Evolutionary conservation across 441 rosid genomes (phyloP).

Genomic region (Viola pubescens): DNA sequence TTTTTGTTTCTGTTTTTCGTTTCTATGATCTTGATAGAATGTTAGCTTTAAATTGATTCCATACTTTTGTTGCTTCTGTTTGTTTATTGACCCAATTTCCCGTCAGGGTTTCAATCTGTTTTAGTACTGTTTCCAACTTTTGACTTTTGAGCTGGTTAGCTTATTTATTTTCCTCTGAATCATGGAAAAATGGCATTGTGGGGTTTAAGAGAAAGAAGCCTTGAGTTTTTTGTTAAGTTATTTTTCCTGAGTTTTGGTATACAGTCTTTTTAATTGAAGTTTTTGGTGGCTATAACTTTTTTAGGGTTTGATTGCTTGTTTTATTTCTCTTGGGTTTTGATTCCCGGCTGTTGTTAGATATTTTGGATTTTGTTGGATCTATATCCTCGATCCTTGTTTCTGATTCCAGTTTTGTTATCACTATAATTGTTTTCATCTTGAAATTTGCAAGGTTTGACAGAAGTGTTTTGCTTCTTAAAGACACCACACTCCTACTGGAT

Average conservation of each 20-base stretch:
- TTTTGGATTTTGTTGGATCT: background rate
- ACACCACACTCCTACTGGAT: background rate
- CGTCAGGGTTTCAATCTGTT: background rate
- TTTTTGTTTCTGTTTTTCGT: background rate
- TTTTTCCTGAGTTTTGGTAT: background rate
- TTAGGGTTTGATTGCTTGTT: constrained; percentile 1
- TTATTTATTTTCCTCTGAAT: background rate
- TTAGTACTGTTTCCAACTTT: background rate
- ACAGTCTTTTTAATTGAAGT: background rate
- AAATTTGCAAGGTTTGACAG: background rate
- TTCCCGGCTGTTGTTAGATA: background rate
- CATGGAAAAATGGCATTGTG: constrained; percentile 4
- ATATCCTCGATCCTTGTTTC: background rate
- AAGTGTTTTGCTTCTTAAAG: background rate
- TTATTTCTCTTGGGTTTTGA: background rate
- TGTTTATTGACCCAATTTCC: background rate
- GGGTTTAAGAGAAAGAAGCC: constrained; percentile 6
- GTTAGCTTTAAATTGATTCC: background rate
- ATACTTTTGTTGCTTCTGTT: background rate
- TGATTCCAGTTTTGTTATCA: background rate
- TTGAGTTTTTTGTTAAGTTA: background rate
- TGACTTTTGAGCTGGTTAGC: constrained; percentile 1
- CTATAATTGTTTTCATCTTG: background rate
- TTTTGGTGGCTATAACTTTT: background rate
- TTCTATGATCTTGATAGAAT: background rate